Conservation (phyloP, 1,284 basidiomycete species). For the Trametes hirsuta region DNA sequence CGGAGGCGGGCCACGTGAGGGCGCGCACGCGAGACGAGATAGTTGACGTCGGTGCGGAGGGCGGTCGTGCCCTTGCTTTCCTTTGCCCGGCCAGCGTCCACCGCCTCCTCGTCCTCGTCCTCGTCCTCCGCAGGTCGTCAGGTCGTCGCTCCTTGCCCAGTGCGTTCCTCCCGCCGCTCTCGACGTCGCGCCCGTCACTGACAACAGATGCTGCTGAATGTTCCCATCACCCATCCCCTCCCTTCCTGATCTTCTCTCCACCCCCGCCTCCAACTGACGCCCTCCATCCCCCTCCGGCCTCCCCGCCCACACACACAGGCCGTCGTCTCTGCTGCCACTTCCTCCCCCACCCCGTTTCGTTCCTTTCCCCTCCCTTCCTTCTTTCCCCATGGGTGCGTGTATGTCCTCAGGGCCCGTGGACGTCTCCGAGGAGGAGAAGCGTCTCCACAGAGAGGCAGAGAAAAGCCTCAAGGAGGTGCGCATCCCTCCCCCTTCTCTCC, state of each 20-base stretch:
- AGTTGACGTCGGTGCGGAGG: no score
- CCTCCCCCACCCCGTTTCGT: conserved; percentile 10
- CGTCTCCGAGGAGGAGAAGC: conserved; percentile 65
- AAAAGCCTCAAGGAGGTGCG: conserved; percentile 64
- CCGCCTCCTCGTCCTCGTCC: neutral
- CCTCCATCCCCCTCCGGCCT: conserved; percentile 10
- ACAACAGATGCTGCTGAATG: conserved; percentile 7
- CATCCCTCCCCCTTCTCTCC: conserved; percentile 12
- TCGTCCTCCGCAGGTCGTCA: conserved; percentile 10
- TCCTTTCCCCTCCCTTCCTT: conserved; percentile 8
- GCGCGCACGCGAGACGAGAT: no score
- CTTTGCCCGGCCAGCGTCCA: neutral
- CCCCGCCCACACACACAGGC: conserved; percentile 2
- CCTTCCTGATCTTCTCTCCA: conserved; percentile 23
- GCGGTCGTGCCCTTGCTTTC: neutral
- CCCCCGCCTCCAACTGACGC: conserved; percentile 17
- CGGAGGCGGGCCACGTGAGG: no score
- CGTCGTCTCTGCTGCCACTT: conserved; percentile 3
- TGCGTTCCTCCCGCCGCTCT: neutral
- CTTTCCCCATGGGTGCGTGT: conserved; percentile 71
- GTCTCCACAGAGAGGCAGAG: conserved; percentile 67
- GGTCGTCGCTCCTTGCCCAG: conserved; percentile 18
- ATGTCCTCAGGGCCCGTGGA: conserved; percentile 62
- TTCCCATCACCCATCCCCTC: conserved; percentile 18
- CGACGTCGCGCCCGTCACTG: neutral